phyloP scores from a whole-genome alignment of 2,329 filamentous ascomycete genomes.

The Onygenales sp. region DNA sequence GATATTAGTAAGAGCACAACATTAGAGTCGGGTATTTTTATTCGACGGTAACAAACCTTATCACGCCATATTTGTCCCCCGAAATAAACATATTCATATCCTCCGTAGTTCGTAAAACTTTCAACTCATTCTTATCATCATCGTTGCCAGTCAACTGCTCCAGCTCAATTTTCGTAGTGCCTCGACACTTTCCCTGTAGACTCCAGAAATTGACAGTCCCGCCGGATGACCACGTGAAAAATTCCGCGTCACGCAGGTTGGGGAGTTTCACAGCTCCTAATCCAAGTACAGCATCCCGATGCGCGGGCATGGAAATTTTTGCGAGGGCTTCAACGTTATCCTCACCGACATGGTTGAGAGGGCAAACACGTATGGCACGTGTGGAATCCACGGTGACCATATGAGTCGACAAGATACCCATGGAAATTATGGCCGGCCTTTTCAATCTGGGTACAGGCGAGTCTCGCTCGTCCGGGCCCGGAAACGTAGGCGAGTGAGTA shows the following conservation, averaged over 20 bases:
- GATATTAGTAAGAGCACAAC: constrained; percentile 13
- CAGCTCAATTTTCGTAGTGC: constrained; percentile 56
- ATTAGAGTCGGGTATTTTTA: neutral
- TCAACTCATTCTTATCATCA: constrained; percentile 47
- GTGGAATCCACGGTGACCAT: constrained; percentile 67
- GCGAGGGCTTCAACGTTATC: constrained; percentile 21
- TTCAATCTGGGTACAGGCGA: constrained; percentile 19
- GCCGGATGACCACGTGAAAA: constrained; percentile 80
- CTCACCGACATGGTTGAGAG: constrained; percentile 36
- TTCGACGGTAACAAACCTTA: constrained; percentile 40
- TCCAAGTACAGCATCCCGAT: constrained; percentile 56
- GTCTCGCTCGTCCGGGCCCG: constrained; percentile 15
- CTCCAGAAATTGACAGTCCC: constrained; percentile 80
- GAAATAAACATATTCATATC: constrained; percentile 62
- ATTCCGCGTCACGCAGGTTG: constrained; percentile 57
- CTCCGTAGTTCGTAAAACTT: constrained; percentile 48
- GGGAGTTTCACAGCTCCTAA: constrained; percentile 55
- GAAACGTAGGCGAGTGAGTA: constrained; percentile 11
- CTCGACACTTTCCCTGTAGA: constrained; percentile 57
- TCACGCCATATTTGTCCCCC: constrained; percentile 76
- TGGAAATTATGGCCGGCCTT: constrained; percentile 47
- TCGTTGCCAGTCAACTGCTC: constrained; percentile 47
- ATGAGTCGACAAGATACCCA: constrained; percentile 58
- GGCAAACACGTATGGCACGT: constrained; percentile 57
- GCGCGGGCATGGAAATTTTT: constrained; percentile 41